These are phyloP conservation scores for Pholiota conissans DNA, from an alignment of 768 basidiomycete genomes.

Conservation along the genomic window DNA sequence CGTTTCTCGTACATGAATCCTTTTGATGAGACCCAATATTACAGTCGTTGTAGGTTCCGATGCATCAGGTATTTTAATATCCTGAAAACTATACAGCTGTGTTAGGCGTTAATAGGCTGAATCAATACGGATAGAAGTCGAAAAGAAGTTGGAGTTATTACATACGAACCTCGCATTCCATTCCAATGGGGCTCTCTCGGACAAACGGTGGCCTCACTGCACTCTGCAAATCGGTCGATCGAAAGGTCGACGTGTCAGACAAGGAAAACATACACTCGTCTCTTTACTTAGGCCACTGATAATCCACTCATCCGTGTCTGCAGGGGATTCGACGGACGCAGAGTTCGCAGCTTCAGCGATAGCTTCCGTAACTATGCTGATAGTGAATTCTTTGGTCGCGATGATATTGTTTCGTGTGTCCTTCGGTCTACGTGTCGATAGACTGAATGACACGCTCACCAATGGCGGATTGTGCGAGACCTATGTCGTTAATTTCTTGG, in stretches of 20 bases:
- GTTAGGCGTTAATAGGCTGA: slow-evolving; percentile 8
- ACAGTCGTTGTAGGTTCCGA: slow-evolving; percentile 42
- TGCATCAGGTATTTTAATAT: slow-evolving; percentile 41
- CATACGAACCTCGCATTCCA: slow-evolving; percentile 59
- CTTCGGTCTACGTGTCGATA: slow-evolving; percentile 44
- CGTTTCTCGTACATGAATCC: slow-evolving; percentile 49
- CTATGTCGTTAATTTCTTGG: slow-evolving; percentile 27
- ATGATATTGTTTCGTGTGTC: slow-evolving; percentile 70
- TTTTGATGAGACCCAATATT: slow-evolving; percentile 54
- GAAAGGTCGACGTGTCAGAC: neutral
- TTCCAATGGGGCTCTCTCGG: slow-evolving; percentile 54
- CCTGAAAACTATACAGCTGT: slow-evolving; percentile 51
- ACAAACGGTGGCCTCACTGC: slow-evolving; percentile 53
- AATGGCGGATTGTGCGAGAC: slow-evolving; percentile 66
- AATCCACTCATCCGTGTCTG: slow-evolving; percentile 56
- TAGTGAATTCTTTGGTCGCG: slow-evolving; percentile 65
- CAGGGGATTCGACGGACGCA: slow-evolving; percentile 55
- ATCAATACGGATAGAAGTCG: neutral
- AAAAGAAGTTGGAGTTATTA: slow-evolving; percentile 9
- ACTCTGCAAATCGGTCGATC: slow-evolving; percentile 30
- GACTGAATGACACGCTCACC: slow-evolving; percentile 59
- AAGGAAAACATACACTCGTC: slow-evolving; percentile 44
- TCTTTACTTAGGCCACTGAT: slow-evolving; percentile 57
- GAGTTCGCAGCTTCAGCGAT: slow-evolving; percentile 59
- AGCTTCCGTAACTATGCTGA: slow-evolving; percentile 70